Evolutionary conservation across 139 green algal species (phyloP).

Genomic region (Eudorina sp.): DNA sequence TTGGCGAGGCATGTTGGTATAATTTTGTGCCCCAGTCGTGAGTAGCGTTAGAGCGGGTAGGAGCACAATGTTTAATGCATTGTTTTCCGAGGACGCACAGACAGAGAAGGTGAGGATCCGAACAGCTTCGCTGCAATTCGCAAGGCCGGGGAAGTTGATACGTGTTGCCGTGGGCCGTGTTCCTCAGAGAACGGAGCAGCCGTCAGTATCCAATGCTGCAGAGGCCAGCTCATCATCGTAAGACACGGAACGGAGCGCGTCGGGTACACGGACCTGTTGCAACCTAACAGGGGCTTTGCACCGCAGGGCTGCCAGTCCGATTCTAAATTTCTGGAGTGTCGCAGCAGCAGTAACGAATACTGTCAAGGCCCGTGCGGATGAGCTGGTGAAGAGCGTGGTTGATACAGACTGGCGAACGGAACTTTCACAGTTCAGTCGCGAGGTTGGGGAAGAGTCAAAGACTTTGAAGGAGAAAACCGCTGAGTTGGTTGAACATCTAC

Average conservation of each 20-base stretch:
- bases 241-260: background rate
- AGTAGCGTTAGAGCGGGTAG: too few relatives aligned
- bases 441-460: slow-evolving; percentile 74
- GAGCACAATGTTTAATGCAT: slow-evolving; percentile 23
- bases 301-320: background rate
- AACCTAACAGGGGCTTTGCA: background rate
- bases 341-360: slow-evolving; percentile 70
- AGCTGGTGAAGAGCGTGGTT: slow-evolving; percentile 75
- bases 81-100: background rate
- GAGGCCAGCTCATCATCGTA: slow-evolving; percentile 17
- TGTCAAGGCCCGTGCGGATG: slow-evolving; percentile 72
- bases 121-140: background rate
- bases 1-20: too few relatives aligned
- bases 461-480: slow-evolving; percentile 62
- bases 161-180: background rate
- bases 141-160: background rate
- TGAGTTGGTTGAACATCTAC: slow-evolving; percentile 66
- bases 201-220: background rate
- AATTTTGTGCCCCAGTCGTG: too few relatives aligned
- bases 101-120: background rate
- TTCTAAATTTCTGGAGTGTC: slow-evolving; percentile 74
- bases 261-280: slow-evolving; percentile 31
- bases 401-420: slow-evolving; percentile 84
- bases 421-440: slow-evolving; percentile 76
- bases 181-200: background rate